Conservation (phyloP, 768 basidiomycete species). For the Serendipita sp. region DNA sequence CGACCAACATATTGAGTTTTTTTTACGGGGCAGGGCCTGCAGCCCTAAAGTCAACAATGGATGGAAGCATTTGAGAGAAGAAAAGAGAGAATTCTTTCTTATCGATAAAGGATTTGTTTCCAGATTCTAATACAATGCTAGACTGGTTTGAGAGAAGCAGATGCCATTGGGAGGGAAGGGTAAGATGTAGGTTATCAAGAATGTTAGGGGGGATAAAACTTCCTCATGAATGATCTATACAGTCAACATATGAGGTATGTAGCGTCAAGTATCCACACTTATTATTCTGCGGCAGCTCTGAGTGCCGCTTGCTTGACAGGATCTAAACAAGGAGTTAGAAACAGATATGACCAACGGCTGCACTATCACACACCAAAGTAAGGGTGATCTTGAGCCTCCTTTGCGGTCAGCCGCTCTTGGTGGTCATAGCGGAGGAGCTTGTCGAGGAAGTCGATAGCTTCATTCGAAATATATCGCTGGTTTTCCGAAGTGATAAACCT, state of each 20-base stretch:
- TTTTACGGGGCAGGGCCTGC: too few species aligned
- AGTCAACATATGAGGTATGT: too few species aligned
- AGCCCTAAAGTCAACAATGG: background rate
- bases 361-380: conserved; percentile 56
- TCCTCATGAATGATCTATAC: too few species aligned
- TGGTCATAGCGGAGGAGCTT: conserved; percentile 94
- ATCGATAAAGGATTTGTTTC: background rate
- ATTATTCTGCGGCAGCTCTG: background rate
- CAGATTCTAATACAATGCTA: background rate
- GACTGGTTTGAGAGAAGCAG: background rate
- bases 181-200: background rate
- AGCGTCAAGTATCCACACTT: background rate
- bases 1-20: too few species aligned
- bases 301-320: conserved; percentile 9
- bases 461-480: conserved; percentile 90
- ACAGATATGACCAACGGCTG: background rate
- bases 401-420: conserved; percentile 88
- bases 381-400: conserved; percentile 80
- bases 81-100: background rate
- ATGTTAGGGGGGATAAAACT: background rate
- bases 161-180: background rate
- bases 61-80: background rate
- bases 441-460: conserved; percentile 91
- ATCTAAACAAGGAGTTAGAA: background rate
- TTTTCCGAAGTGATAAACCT: conserved; percentile 92